phyloP scores from a whole-genome alignment of 1,139 yeast genomes.

The Suhomyces maxii region DNA sequence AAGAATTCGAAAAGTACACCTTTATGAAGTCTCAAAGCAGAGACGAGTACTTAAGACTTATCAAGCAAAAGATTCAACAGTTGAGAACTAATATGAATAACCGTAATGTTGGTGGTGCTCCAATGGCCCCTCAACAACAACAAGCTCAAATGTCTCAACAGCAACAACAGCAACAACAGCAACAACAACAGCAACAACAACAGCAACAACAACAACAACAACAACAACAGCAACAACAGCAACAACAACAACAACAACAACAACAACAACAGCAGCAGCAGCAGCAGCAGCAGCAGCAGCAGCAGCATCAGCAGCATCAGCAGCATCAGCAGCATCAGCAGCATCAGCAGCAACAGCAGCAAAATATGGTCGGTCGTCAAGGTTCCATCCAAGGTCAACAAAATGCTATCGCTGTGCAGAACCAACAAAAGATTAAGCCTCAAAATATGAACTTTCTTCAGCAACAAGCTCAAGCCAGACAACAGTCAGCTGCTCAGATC shows the following conservation, averaged over 20 bases:
- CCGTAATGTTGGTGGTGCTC: constrained; percentile 18
- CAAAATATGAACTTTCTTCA: constrained; percentile 36
- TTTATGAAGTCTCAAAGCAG: constrained; percentile 39
- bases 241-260: no score
- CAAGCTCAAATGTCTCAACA: constrained; percentile 11
- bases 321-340: constrained; percentile 13
- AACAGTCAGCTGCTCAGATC: constrained; percentile 40
- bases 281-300: constrained; percentile 15
- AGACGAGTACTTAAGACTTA: constrained; percentile 42
- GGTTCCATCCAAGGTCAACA: constrained; percentile 7
- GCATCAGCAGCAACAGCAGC: constrained; percentile 13
- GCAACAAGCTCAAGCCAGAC: constrained; percentile 54
- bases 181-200: constrained; percentile 15
- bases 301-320: constrained; percentile 17
- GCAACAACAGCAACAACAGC: constrained; percentile 14
- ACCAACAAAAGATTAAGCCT: constrained; percentile 23
- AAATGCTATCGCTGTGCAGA: not conserved
- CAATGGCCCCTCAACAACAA: constrained; percentile 16
- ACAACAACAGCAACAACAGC: constrained; percentile 11
- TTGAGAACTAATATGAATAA: constrained; percentile 28
- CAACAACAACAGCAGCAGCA: constrained; percentile 10
- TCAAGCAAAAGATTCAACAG: constrained; percentile 43
- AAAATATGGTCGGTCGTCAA: constrained; percentile 5
- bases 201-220: constrained; percentile 13
- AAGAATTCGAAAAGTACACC: constrained; percentile 46